Evolutionary conservation across 2,329 filamentous ascomycete genomes (phyloP), one percentile per base, ranked within the genome.

Genomic region (Neonectria hederae): DNA sequence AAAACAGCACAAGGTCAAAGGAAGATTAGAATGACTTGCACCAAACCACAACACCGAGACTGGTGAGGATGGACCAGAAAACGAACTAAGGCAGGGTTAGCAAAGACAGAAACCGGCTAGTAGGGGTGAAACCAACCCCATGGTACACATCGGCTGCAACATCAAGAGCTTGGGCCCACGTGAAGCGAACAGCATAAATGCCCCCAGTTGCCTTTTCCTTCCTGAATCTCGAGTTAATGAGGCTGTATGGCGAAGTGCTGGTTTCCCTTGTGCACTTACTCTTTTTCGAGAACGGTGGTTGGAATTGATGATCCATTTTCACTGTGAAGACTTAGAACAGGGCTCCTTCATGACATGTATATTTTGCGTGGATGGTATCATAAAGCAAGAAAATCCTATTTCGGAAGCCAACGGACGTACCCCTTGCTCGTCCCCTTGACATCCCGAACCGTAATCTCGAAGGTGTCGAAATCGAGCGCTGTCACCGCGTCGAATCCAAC

Each of bases 401-500:
- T 93, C 73, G 95, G 95, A 87, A 97, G 94, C 91, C 91, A 91
- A 83, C 90, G 89, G 83, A 99, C 96, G 88, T 99, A 99, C 96
- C 95, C 94, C 92, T 95, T 94, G 85, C 92, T 96, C 76, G 90
- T 82, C 69, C 94, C 94, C 83, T 94, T 95, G 71, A 94, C 87
- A 83, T 98, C 95, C 83, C 89, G 93, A 69, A 99, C 86, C 72
- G 94, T 86, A 74, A 99, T 83, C 79, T 98, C 95, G 76, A 98
- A 92, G 59, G 90, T 89, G 67, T 90, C 86, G 82, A 98, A 99
- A 83, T 99, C 96, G 74, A 97, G 83, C 62, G 93, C 91, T 11
- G 96, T 98, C 64, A 98, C 91, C 56, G 96, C 93, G 82, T 99
- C 96, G 81, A 99, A 99, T 30, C 88, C 95, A 62, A 99, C 94